Evolutionary conservation across 441 rosid species (phyloP).

Genomic region (Kokia cookei): DNA sequence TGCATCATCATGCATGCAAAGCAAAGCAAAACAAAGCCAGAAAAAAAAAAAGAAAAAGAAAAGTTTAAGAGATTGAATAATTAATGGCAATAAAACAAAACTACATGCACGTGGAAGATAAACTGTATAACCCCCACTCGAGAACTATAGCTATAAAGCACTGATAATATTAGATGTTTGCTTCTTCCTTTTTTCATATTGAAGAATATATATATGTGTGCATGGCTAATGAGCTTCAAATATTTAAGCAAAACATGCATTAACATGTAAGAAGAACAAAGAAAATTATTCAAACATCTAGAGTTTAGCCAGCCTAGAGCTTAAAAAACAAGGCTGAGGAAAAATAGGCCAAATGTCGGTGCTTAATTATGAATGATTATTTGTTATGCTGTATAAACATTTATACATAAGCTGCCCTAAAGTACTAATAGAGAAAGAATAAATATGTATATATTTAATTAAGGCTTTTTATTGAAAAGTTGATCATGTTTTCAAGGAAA

Average conservation of each 20-base stretch:
- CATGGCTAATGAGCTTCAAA: not conserved
- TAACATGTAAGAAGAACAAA: not conserved
- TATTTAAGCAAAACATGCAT: not conserved
- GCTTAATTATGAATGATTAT: not conserved
- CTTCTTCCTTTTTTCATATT: not conserved
- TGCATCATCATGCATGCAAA: slow-evolving; percentile 2
- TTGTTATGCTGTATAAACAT: not conserved
- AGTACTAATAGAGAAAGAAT: not conserved
- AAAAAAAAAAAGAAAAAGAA: not conserved
- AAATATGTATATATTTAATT: not conserved
- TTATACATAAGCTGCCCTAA: not conserved
- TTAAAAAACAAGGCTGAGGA: not conserved
- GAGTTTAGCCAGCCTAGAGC: not conserved
- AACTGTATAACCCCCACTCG: not conserved
- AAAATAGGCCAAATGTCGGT: not conserved
- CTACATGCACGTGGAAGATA: not conserved
- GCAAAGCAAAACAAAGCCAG: not conserved
- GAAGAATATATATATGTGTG: not conserved
- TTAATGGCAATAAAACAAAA: not conserved
- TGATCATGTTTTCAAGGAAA: not conserved
- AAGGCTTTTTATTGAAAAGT: not conserved
- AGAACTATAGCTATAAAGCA: not conserved
- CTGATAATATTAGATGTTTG: not conserved
- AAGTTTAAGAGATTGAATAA: not conserved
- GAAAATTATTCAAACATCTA: not conserved